Percentiles rank a stretch among this genome's conserved stretches.
phyloP scores from a whole-genome alignment of 805 yeast species.

The Schwanniomyces sp. region DNA sequence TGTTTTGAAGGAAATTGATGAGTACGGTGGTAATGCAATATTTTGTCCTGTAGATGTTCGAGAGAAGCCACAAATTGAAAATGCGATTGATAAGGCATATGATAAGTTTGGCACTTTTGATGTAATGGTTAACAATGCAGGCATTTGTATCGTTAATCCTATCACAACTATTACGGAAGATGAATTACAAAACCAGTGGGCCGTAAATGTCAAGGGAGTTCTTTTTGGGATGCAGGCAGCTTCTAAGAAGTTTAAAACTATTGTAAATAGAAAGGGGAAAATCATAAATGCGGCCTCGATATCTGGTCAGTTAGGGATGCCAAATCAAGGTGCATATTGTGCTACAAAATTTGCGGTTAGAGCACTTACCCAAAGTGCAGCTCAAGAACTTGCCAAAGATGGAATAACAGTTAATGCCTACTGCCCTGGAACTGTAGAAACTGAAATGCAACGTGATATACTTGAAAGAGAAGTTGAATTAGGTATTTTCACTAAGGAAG shows the following conservation, averaged over 20 bases:
- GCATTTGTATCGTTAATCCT: conserved; percentile 41
- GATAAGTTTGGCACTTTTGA: background rate
- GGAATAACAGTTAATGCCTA: conserved; percentile 46
- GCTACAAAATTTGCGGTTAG: conserved; percentile 49
- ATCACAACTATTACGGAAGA: conserved; percentile 42
- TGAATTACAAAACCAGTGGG: conserved; percentile 30
- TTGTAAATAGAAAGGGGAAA: conserved; percentile 44
- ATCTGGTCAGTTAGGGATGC: conserved; percentile 48
- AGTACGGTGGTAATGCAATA: background rate
- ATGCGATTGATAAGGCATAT: background rate
- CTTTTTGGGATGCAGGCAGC: conserved; percentile 48
- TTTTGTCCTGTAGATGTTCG: background rate
- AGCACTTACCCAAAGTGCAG: conserved; percentile 43
- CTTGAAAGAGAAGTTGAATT: conserved; percentile 42
- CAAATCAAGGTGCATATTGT: conserved; percentile 43
- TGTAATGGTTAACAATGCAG: conserved; percentile 44
- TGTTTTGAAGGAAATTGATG: background rate
- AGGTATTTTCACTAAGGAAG: conserved; percentile 9
- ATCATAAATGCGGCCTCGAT: conserved; percentile 44
- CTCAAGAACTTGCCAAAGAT: conserved; percentile 36
- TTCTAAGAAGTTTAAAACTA: conserved; percentile 42
- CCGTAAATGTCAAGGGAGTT: conserved; percentile 43
- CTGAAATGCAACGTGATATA: conserved; percentile 44
- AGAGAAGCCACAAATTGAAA: background rate
- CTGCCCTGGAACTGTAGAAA: conserved; percentile 47